Evolutionary conservation across 2,329 filamentous ascomycete genomes (phyloP), one percentile per base, ranked within the genome.

Genomic region (Penicillium sp.): DNA sequence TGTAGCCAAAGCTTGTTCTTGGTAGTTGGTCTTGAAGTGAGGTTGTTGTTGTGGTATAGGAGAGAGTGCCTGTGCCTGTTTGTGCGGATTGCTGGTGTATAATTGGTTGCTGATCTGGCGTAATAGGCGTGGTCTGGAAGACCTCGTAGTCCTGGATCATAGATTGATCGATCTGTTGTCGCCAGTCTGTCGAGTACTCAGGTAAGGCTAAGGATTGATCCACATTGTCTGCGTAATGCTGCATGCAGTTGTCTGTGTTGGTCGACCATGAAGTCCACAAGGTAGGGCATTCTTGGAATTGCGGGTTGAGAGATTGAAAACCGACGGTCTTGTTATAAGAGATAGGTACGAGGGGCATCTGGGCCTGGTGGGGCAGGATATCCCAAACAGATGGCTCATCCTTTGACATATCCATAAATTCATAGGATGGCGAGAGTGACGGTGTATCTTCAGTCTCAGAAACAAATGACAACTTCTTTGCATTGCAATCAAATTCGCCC

Each of bases 391-490:
- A 3, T 2, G 44, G 11, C 2, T 58, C 46, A 0, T 58, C 50
- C 21, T 29, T 31, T 26, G 51, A 19, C 0, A 21, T 1, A 11
- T 55, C 54, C 9, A 47, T 14, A 3, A 57, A 35, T 2, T 44
- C 58, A 23, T 60, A 61, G 1, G 57, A 57, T 1, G 62, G 59
- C 8, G 52, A 53, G 1, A 59, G 39, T 8, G 60, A 63, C 11
- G 60, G 47, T 0, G 50, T 51, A 0, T 62, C 58, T 2, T 64
- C 60, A 5, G 29, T 48, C 9, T 50, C 47, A 2, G 50, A 44
- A 9, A 59, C 50, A 6, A 65, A 62, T 1, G 56, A 57, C 9
- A 64, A 50, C 27, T 58, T 55, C 33, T 53, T 57, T 6, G 50
- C 21, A 7, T 25, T 1, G 52, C 56, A 58, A 19, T 16, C 37